Conservation (phyloP, 495 filamentous ascomycete genomes). For the Hypomontagnella submonticulosa region DNA sequence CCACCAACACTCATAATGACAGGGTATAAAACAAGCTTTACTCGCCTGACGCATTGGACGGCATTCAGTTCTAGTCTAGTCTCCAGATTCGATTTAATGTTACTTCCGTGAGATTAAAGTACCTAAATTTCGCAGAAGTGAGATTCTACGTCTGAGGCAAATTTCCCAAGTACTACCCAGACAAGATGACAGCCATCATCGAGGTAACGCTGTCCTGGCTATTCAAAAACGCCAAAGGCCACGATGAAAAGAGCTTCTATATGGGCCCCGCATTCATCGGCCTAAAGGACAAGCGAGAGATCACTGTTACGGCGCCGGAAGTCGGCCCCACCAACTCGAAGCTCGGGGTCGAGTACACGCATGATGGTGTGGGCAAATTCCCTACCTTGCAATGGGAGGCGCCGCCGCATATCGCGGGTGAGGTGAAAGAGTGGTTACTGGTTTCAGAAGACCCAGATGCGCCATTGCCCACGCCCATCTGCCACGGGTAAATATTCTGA, state of each 20-base stretch:
- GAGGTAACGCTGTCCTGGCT: constrained; percentile 54
- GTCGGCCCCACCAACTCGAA: constrained; percentile 55
- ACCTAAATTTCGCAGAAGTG: too few species aligned
- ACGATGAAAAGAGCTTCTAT: constrained; percentile 60
- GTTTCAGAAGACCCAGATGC: constrained; percentile 64
- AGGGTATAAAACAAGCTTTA: constrained; percentile 7
- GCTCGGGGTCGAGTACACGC: constrained; percentile 55
- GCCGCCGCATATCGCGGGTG: constrained; percentile 40
- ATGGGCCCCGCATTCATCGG: constrained; percentile 56
- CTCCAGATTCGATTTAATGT: too few species aligned
- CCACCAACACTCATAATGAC: background rate
- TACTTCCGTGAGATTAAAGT: too few species aligned
- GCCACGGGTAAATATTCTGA: constrained; percentile 52
- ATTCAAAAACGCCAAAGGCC: constrained; percentile 53
- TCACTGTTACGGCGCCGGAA: constrained; percentile 58
- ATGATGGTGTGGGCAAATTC: constrained; percentile 55
- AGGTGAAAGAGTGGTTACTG: constrained; percentile 60
- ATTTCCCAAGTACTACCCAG: too few species aligned
- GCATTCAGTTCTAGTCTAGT: too few species aligned
- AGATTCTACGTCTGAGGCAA: too few species aligned
- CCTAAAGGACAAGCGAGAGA: constrained; percentile 51
- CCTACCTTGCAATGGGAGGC: constrained; percentile 57
- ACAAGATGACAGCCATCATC: constrained; percentile 41
- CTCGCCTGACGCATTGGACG: too few species aligned
- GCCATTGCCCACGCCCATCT: constrained; percentile 57